Conservation (phyloP, 345 rosid genomes). For the Carallia pectinifolia region DNA sequence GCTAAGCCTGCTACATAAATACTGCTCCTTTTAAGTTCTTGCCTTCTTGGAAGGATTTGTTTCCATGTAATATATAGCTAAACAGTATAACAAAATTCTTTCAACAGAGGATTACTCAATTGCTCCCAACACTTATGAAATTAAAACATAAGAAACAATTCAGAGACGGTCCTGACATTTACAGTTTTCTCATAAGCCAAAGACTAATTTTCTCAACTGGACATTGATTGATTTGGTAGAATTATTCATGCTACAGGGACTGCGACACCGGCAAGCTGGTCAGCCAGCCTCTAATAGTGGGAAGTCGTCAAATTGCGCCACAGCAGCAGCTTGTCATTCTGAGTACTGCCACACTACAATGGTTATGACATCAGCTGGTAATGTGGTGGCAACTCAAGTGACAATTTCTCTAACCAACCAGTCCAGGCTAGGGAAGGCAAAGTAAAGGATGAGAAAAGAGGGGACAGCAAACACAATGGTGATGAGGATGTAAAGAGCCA, state of each 20-base stretch:
- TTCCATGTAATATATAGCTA: neutral
- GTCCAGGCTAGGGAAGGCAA: conserved; percentile 78
- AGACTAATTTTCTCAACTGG: neutral
- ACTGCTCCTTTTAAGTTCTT: neutral
- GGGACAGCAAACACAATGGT: conserved; percentile 81
- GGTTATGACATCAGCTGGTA: neutral
- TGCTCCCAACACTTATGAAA: neutral
- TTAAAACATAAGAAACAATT: neutral
- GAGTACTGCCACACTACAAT: neutral
- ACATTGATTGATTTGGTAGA: neutral
- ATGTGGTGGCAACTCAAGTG: conserved; percentile 27
- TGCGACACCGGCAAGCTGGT: neutral
- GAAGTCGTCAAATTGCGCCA: conserved; percentile 6
- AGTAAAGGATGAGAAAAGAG: conserved; percentile 82
- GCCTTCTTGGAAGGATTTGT: neutral
- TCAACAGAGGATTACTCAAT: neutral
- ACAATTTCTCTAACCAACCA: conserved; percentile 89
- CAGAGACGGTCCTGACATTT: neutral
- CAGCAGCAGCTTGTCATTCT: neutral
- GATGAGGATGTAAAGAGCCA: conserved; percentile 71
- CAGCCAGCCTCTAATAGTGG: neutral
- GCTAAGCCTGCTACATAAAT: neutral
- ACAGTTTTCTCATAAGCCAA: neutral
- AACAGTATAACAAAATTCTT: neutral
- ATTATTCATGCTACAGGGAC: neutral